Evolutionary conservation across 352 stramenopile species (phyloP).

Genomic region (Phytophthora chlamydospora): DNA sequence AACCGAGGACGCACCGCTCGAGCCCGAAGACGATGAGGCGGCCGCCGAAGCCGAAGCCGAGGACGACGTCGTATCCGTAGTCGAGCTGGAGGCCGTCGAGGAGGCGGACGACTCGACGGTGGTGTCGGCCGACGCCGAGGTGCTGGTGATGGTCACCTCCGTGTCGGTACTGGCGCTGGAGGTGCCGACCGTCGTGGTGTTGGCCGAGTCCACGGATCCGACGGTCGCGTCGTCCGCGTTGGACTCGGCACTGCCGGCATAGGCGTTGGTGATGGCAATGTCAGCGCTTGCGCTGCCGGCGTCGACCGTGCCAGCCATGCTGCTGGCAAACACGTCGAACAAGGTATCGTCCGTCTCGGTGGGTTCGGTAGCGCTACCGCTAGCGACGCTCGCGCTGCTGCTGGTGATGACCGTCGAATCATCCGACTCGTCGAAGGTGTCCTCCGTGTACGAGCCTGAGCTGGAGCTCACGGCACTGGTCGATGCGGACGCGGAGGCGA

Average conservation of each 20-base stretch:
- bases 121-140: constrained; percentile 15
- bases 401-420: constrained; percentile 1
- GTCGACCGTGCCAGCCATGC: constrained; percentile 1
- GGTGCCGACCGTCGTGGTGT: constrained; percentile 17
- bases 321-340: constrained; percentile 19
- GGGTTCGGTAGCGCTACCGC: background rate
- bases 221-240: constrained; percentile 29
- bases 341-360: constrained; percentile 20
- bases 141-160: constrained; percentile 30
- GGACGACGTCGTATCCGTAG: constrained; percentile 9
- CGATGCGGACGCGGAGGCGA: constrained; percentile 15
- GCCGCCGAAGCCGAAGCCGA: constrained; percentile 16
- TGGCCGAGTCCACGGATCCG: constrained; percentile 37
- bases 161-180: constrained; percentile 19
- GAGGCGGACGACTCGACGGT: constrained; percentile 13
- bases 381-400: constrained; percentile 9
- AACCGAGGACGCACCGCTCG: constrained; percentile 25
- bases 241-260: constrained; percentile 15
- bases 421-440: constrained; percentile 12
- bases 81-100: constrained; percentile 21
- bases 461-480: constrained; percentile 19
- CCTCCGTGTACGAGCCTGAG: constrained; percentile 7
- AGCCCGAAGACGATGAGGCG: constrained; percentile 24
- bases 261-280: constrained; percentile 6
- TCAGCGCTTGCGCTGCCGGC: constrained; percentile 14